Base-by-base conservation (phyloP, 208 protist genomes). In the Trypanosoma theileri region DNA sequence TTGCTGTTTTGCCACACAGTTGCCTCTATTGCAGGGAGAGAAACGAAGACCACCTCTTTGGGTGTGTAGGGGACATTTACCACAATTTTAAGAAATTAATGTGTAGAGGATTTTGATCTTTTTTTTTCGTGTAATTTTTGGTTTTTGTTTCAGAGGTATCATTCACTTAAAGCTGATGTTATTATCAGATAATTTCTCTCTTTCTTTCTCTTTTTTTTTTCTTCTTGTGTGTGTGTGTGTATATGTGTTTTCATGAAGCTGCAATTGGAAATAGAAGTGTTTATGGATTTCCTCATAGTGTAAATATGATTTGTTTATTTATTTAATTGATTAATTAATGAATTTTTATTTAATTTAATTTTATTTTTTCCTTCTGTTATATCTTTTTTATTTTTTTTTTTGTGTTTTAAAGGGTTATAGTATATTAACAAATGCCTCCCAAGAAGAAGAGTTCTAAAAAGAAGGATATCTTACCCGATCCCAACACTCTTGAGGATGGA, bases 381-480 rank as follows among this genome's bases (percentile, higher is more conserved):
- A 12, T 44, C 9, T 19, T 40, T 59, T 4, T 59, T 59, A 44
- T 59, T 57, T 26, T 8, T 60, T 17, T 8, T 8, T 68, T 40
- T 56, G 13, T 19, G 48, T 62, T 55, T n/a, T 40, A 42, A 14
- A 35, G 55, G 16, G 19, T 44, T 59, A 19, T 45, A 24, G 66
- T 73, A 58, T 50, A 57, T 28, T 35, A 35, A 35, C 28, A 35
- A 6, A 35, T 35, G 28, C 64, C 71, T 46, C 72, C 79, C 35
- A 91, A 85, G 68, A 81, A 76, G 53, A 17, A 70, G 0, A 50
- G 28, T 31, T 85, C 72, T 50, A 77, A 76, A 61, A 72, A 77
- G 46, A 77, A 92, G 67, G 91, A 94, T 69, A 77, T 79, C 53
- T 75, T 96, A n/a, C 79, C 82, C 3, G 80, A 89, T 50, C 81